Percentiles rank a stretch among this genome's conserved stretches.
phyloP scores from a whole-genome alignment of 179 eudicot species.

The Kewa caespitosa region DNA sequence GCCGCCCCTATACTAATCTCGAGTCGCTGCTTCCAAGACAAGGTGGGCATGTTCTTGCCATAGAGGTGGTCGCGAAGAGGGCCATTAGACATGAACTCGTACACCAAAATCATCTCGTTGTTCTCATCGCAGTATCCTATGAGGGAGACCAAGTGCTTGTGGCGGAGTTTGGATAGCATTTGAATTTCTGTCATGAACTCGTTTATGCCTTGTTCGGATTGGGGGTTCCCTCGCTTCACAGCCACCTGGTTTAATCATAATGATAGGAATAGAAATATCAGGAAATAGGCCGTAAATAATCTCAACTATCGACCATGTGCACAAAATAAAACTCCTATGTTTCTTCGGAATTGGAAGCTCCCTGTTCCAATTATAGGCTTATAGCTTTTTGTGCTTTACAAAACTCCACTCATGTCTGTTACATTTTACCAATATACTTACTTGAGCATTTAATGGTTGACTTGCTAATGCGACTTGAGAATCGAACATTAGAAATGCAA shows the following conservation, averaged over 20 bases:
- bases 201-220: slow-evolving; percentile 78
- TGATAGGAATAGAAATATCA: not conserved
- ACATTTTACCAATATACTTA: no score
- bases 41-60: slow-evolving; percentile 50
- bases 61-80: slow-evolving; percentile 81
- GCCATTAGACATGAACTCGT: slow-evolving; percentile 85
- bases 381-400: no score
- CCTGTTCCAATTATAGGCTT: no score
- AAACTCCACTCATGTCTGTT: no score
- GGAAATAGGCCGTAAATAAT: no score
- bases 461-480: no score
- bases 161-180: slow-evolving; percentile 77
- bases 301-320: no score
- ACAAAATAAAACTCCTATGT: no score
- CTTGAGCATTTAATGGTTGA: no score
- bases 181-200: slow-evolving; percentile 86
- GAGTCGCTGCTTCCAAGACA: slow-evolving; percentile 79
- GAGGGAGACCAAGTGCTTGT: slow-evolving; percentile 81
- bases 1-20: slow-evolving; percentile 86
- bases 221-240: slow-evolving; percentile 78
- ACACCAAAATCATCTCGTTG: slow-evolving; percentile 77
- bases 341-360: no score
- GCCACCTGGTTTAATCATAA: slow-evolving; percentile 58
- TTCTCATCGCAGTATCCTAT: slow-evolving; percentile 85
- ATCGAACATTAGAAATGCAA: no score